These are phyloP conservation scores for Schizochytrium sp. DNA, from an alignment of 108 stramenopile genomes.

Conservation along the genomic window DNA sequence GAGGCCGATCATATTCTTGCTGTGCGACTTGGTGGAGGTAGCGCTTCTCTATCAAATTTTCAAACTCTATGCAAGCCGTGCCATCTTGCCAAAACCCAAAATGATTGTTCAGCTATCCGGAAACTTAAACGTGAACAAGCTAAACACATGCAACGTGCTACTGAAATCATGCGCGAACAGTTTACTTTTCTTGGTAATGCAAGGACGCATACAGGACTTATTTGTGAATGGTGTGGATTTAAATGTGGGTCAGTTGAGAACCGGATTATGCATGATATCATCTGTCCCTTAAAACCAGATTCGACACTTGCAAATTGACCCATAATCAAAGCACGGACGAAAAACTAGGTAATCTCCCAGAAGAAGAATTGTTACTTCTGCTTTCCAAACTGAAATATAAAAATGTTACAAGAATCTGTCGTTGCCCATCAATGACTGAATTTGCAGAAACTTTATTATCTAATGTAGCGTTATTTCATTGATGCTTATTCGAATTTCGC, in stretches of 20 bases:
- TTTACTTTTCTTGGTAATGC: neutral
- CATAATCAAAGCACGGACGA: too few species aligned
- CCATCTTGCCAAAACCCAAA: conserved; percentile 34
- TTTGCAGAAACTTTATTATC: too few species aligned
- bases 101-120: neutral
- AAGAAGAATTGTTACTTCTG: too few species aligned
- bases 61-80: conserved; percentile 55
- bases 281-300: conserved; percentile 18
- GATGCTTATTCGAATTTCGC: too few species aligned
- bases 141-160: conserved; percentile 13
- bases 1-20: conserved; percentile 36
- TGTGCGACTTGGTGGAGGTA: conserved; percentile 33
- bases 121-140: conserved; percentile 16
- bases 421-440: too few species aligned
- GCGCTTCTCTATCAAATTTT: neutral
- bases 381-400: too few species aligned
- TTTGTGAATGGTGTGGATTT: conserved; percentile 59
- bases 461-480: too few species aligned
- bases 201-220: neutral
- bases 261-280: conserved; percentile 26
- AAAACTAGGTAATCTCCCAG: too few species aligned
- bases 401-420: too few species aligned
- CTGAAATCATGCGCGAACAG: neutral
- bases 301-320: neutral
- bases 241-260: neutral